phyloP scores from a whole-genome alignment of 805 yeast species.

The Ogataea paraovalis region DNA sequence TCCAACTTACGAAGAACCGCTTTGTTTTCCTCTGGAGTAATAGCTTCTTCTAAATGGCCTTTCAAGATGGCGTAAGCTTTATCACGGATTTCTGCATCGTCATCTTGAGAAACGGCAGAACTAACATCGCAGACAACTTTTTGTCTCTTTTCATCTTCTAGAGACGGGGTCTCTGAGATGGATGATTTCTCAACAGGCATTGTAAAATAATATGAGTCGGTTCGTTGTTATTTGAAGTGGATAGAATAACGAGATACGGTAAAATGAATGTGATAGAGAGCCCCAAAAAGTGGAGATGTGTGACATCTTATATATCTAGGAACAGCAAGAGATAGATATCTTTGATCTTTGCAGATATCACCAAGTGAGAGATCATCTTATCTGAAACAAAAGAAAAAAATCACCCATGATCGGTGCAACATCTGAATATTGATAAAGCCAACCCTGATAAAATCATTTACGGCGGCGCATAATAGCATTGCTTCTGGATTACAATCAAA shows the following conservation, averaged over 20 bases:
- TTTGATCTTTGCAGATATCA: not conserved
- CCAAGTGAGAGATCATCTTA: not conserved
- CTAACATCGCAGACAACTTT: not conserved
- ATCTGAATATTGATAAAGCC: too few relatives aligned
- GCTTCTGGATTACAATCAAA: too few relatives aligned
- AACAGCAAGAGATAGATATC: not conserved
- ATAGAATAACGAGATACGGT: not conserved
- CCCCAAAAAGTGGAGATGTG: not conserved
- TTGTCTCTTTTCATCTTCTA: not conserved
- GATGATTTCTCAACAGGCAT: not conserved
- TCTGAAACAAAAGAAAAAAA: not conserved
- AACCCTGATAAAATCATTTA: not conserved
- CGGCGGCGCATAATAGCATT: not conserved
- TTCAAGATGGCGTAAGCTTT: constrained; percentile 16
- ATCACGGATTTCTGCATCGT: constrained; percentile 16
- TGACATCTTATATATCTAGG: not conserved
- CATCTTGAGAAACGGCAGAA: constrained; percentile 1
- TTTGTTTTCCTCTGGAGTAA: constrained; percentile 30
- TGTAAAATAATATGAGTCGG: not conserved
- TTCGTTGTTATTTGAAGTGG: not conserved
- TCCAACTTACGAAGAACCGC: constrained; percentile 34
- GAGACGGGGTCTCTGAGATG: not conserved
- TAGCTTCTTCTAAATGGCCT: constrained; percentile 22
- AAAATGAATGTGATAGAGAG: not conserved
- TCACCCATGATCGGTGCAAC: too few relatives aligned